These are phyloP conservation scores for Backusella tuberculispora DNA, from an alignment of 192 early-diverging fungal genomes.

Conservation along the genomic window DNA sequence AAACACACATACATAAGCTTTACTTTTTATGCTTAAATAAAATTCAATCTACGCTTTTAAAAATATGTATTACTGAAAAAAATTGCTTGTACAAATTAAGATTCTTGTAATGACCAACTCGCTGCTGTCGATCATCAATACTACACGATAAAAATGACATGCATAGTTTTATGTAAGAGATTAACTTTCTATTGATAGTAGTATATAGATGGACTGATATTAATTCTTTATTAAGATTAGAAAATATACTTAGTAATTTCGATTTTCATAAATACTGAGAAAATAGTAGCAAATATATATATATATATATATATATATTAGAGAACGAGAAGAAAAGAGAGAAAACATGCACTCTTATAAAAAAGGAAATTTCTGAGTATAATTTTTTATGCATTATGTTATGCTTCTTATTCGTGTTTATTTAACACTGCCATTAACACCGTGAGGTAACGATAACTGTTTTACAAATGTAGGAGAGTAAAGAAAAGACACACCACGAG, in stretches of 20 bases:
- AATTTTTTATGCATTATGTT: not conserved
- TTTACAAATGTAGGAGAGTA: constrained; percentile 7
- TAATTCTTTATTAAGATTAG: not conserved
- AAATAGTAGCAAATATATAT: not conserved
- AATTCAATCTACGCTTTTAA: too few relatives aligned
- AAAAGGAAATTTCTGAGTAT: constrained; percentile 2
- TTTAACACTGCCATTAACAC: constrained; percentile 34
- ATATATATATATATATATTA: too few relatives aligned
- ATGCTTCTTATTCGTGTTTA: not conserved
- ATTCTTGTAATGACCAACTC: too few relatives aligned
- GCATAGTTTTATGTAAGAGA: too few relatives aligned
- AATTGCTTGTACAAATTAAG: too few relatives aligned
- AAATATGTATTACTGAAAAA: too few relatives aligned
- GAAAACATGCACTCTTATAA: not conserved
- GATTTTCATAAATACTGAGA: not conserved
- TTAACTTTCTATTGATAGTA: too few relatives aligned
- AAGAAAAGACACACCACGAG: not conserved
- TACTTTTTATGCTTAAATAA: too few relatives aligned
- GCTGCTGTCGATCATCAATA: too few relatives aligned
- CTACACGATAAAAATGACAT: too few relatives aligned
- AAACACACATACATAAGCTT: too few relatives aligned
- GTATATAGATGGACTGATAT: not conserved
- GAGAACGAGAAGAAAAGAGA: not conserved
- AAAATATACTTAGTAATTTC: not conserved
- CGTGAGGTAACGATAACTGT: not conserved